Conservation (phyloP, 257 asterid genomes). For the Fraxinus excelsior region DNA sequence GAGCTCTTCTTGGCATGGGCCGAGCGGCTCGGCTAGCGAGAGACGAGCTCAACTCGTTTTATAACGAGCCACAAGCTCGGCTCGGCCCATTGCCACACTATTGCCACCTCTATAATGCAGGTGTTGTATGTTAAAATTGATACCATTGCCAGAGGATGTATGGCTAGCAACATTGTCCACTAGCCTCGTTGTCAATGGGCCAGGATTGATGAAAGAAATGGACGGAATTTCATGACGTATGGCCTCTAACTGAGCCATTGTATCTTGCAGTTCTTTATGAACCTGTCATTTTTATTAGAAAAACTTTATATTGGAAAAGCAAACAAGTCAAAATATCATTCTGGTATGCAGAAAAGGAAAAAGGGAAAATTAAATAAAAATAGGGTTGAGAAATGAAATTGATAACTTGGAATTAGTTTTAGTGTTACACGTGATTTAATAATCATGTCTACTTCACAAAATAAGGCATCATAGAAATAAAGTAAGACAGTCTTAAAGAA, state of each 20-base stretch:
- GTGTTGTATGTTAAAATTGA: no score
- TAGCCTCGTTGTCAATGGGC: conserved; percentile 66
- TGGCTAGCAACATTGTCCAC: conserved; percentile 58
- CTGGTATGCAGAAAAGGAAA: background rate
- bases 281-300: conserved; percentile 46
- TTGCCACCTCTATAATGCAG: no score
- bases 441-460: background rate
- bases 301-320: conserved; percentile 10
- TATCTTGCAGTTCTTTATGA: conserved; percentile 87
- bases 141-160: conserved; percentile 43
- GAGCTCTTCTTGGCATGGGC: no score
- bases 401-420: background rate
- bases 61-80: no score
- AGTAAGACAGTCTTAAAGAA: background rate
- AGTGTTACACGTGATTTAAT: background rate
- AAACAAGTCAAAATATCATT: background rate
- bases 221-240: conserved; percentile 80
- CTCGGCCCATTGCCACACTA: no score
- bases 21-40: no score
- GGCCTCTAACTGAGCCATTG: conserved; percentile 83
- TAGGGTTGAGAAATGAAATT: background rate
- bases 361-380: background rate
- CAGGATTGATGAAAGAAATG: conserved; percentile 73
- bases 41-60: no score
- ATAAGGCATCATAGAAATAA: conserved; percentile 4